A percentile compares a stretch with the other conserved stretches of the same genome.
These are phyloP conservation scores for Termitomyces sp. DNA, from an alignment of 768 basidiomycete species.

Conservation along the genomic window DNA sequence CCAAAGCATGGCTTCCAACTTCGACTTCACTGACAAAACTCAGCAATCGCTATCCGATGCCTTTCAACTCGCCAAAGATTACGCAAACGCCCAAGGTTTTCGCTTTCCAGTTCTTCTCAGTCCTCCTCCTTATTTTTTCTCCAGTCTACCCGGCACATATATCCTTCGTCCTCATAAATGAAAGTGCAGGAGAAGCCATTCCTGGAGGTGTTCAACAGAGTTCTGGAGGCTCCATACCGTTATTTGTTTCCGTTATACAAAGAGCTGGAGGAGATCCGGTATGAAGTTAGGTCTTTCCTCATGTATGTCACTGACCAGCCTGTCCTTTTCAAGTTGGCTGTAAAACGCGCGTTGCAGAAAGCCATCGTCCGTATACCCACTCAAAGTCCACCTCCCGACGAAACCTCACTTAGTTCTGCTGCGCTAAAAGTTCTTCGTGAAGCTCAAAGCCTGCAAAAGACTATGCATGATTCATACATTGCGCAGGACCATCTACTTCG, in stretches of 20 bases:
- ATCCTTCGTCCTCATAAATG: conserved; percentile 75
- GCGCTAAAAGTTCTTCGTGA: conserved; percentile 62
- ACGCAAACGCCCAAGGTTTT: conserved; percentile 75
- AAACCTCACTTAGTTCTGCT: conserved; percentile 55
- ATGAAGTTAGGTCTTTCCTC: conserved; percentile 21
- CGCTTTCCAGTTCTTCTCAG: not conserved
- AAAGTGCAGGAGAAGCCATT: conserved; percentile 34
- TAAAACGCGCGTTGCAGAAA: conserved; percentile 71
- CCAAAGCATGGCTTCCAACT: conserved; percentile 40
- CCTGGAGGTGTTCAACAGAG: conserved; percentile 26
- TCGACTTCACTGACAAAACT: conserved; percentile 87
- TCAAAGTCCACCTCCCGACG: conserved; percentile 83
- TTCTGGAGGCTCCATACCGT: conserved; percentile 32
- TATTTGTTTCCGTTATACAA: conserved; percentile 75
- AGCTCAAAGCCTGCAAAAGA: conserved; percentile 74
- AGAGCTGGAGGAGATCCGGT: conserved; percentile 84
- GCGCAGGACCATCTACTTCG: conserved; percentile 91
- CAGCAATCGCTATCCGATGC: conserved; percentile 64
- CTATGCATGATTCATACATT: conserved; percentile 85
- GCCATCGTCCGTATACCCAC: conserved; percentile 76
- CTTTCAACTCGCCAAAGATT: conserved; percentile 78
- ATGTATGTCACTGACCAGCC: not conserved
- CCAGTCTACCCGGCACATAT: conserved; percentile 81
- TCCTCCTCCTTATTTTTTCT: conserved; percentile 3
- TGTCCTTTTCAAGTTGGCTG: conserved; percentile 30